Conservation (phyloP, 1,284 basidiomycete species). For the Spongiforma sp. region DNA sequence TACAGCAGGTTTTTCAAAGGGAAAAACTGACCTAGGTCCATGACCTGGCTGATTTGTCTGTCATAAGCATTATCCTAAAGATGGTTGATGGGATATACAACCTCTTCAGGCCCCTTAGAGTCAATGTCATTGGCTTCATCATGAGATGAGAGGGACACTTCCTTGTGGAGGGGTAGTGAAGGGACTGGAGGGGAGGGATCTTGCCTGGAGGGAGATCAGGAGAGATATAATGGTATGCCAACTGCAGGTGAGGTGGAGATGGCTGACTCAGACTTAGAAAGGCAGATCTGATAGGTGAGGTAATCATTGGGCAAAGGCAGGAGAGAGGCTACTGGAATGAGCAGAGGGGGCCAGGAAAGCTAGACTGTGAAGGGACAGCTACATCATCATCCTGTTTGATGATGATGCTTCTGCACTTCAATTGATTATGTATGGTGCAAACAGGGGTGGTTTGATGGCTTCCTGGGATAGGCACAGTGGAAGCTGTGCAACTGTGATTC, state of each 20-base stretch:
- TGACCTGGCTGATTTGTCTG: conserved; percentile 78
- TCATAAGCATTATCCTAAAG: conserved; percentile 54
- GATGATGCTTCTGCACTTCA: conserved; percentile 67
- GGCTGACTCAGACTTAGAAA: conserved; percentile 48
- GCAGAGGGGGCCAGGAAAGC: conserved; percentile 39
- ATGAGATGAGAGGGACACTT: conserved; percentile 48
- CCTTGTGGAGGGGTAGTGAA: conserved; percentile 69
- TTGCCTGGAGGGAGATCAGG: conserved; percentile 53
- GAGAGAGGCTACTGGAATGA: conserved; percentile 39
- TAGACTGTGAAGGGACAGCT: conserved; percentile 40
- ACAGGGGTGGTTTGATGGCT: conserved; percentile 41
- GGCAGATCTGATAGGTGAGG: conserved; percentile 58
- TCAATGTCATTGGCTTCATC: conserved; percentile 57
- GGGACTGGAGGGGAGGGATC: conserved; percentile 71
- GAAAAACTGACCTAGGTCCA: conserved; percentile 62
- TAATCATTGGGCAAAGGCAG: conserved; percentile 40
- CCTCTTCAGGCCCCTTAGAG: conserved; percentile 50
- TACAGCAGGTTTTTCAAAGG: conserved; percentile 51
- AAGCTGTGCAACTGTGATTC: conserved; percentile 33
- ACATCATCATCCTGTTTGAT: conserved; percentile 68
- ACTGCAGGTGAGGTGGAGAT: conserved; percentile 49
- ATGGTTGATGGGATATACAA: conserved; percentile 56
- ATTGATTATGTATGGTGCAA: conserved; percentile 38
- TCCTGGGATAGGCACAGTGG: conserved; percentile 33
- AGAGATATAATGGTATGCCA: conserved; percentile 54